Evolutionary conservation across 2,329 filamentous ascomycete genomes (phyloP).

Genomic region (Sordariomycetes sp.): DNA sequence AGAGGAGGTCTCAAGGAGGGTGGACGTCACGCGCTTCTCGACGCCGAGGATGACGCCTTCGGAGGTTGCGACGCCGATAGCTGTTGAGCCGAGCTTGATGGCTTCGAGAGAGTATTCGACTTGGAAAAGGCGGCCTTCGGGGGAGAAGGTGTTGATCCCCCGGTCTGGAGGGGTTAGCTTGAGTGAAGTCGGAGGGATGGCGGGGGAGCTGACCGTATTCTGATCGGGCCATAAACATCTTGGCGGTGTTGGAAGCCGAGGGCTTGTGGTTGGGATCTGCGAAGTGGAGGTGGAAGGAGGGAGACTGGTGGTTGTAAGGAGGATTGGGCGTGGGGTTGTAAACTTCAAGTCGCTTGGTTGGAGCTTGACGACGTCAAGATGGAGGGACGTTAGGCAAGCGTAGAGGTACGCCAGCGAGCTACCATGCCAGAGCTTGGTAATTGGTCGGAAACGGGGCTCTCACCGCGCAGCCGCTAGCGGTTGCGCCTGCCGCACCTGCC

Average conservation of each 20-base stretch:
- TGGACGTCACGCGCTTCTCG: conserved; percentile 97
- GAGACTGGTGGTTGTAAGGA: neutral
- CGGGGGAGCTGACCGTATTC: conserved; percentile 77
- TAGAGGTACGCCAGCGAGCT: conserved; percentile 23
- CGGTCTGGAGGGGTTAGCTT: conserved; percentile 54
- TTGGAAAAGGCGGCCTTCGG: conserved; percentile 98
- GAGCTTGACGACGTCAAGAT: conserved; percentile 5
- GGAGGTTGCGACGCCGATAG: conserved; percentile 93
- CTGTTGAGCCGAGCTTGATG: conserved; percentile 98
- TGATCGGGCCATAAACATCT: conserved; percentile 99
- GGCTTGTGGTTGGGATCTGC: neutral
- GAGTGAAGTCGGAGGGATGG: conserved; percentile 7
- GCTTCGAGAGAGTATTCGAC: conserved; percentile 99
- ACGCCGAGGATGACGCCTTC: conserved; percentile 95
- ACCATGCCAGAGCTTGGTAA: too few species aligned
- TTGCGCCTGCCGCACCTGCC: conserved; percentile 3
- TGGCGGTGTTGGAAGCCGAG: too few species aligned
- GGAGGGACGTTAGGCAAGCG: conserved; percentile 23
- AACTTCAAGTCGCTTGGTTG: conserved; percentile 11
- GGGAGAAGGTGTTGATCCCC: conserved; percentile 99
- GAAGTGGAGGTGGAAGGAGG: neutral
- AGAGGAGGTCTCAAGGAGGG: conserved; percentile 91
- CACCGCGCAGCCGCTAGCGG: conserved; percentile 2
- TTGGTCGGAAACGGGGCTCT: too few species aligned
- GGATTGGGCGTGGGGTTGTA: neutral